phyloP scores from a whole-genome alignment of 257 asterid species.

The Solanum piurae region DNA sequence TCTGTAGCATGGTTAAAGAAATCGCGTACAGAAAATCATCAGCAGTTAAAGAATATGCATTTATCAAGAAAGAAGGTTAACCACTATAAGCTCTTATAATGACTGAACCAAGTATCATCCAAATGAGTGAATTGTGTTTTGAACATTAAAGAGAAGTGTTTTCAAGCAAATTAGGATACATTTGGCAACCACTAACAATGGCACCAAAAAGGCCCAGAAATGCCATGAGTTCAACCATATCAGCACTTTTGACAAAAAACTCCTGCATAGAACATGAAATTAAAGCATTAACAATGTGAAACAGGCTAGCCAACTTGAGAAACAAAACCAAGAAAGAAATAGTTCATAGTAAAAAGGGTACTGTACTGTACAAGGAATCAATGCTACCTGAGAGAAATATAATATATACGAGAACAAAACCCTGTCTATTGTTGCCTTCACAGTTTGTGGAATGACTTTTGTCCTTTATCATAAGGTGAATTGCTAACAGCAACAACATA shows the following conservation, averaged over 20 bases:
- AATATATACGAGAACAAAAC: background rate
- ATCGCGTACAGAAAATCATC: background rate
- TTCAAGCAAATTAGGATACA: slow-evolving; percentile 41
- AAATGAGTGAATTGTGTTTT: background rate
- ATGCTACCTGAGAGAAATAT: background rate
- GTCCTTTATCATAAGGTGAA: background rate
- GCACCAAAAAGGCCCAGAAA: slow-evolving; percentile 93
- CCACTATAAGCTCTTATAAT: background rate
- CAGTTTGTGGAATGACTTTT: background rate
- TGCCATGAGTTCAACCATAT: slow-evolving; percentile 86
- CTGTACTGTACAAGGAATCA: background rate
- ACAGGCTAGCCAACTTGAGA: background rate
- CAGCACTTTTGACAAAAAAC: slow-evolving; percentile 77
- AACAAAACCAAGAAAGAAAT: background rate
- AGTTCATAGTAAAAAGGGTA: background rate
- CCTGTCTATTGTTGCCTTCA: background rate
- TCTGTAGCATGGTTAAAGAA: slow-evolving; percentile 48
- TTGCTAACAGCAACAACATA: background rate
- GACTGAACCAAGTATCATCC: background rate
- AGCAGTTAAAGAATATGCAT: background rate
- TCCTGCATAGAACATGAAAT: slow-evolving; percentile 40
- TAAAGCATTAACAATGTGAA: background rate
- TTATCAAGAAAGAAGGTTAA: background rate
- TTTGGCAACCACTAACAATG: slow-evolving; percentile 71
- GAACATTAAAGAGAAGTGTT: background rate